Evolutionary conservation across 1,139 yeast species (phyloP).

Genomic region (Zygotorulaspora mrakii): DNA sequence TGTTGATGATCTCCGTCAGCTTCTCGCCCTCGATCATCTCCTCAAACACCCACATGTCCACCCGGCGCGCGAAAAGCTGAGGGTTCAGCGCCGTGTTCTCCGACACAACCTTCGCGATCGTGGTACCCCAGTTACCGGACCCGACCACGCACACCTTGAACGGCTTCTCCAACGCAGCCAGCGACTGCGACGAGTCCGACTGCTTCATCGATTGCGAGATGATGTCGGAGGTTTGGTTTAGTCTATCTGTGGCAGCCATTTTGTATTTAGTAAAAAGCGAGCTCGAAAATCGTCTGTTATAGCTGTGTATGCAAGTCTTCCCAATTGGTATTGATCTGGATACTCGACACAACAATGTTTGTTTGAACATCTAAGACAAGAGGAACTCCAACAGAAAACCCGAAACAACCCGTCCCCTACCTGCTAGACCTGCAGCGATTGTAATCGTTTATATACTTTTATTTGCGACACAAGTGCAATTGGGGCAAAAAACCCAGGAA

Average conservation of each 20-base stretch:
- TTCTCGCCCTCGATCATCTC: slow-evolving; percentile 68
- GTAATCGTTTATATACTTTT: slow-evolving; percentile 2
- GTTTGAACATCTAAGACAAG: not conserved
- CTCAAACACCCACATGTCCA: slow-evolving; percentile 93
- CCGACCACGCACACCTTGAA: slow-evolving; percentile 57
- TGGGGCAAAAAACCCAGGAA: slow-evolving; percentile 1
- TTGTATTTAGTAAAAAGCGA: slow-evolving; percentile 5
- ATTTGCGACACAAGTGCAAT: not conserved
- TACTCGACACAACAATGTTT: slow-evolving; percentile 1
- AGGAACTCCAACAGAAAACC: not conserved
- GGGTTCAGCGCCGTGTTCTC: slow-evolving; percentile 75
- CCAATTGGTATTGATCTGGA: not conserved
- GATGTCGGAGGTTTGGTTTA: slow-evolving; percentile 32
- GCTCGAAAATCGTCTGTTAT: too few relatives aligned
- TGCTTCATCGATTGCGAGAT: slow-evolving; percentile 26
- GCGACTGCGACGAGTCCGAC: slow-evolving; percentile 20
- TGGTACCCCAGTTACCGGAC: slow-evolving; percentile 91
- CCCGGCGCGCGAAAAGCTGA: slow-evolving; percentile 59
- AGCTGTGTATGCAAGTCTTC: too few relatives aligned
- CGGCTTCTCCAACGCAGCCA: slow-evolving; percentile 37
- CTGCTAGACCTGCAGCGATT: not conserved
- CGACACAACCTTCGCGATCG: slow-evolving; percentile 89
- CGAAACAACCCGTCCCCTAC: not conserved
- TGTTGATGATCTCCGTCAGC: slow-evolving; percentile 82
- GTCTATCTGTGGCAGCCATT: slow-evolving; percentile 36